Conservation (phyloP, 2,329 filamentous ascomycete species). For the Beauveria asiatica region DNA sequence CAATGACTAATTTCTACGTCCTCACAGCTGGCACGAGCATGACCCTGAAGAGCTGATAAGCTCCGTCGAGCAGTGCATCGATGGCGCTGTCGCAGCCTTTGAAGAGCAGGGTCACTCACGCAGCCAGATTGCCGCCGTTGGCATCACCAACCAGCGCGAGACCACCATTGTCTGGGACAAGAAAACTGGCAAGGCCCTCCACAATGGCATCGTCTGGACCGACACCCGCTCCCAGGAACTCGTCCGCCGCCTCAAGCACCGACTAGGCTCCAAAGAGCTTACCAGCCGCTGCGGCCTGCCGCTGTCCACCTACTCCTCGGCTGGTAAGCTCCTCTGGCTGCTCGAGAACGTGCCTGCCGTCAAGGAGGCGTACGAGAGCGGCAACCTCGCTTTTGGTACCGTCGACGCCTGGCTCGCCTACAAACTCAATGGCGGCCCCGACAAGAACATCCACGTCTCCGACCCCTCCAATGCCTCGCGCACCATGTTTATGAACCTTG, state of each 20-base stretch:
- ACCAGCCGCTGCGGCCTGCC: slow-evolving; percentile 64
- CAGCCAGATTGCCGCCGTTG: slow-evolving; percentile 63
- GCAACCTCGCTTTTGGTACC: slow-evolving; percentile 67
- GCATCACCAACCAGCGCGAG: slow-evolving; percentile 79
- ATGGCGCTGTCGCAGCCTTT: slow-evolving; percentile 62
- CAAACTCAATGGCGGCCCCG: slow-evolving; percentile 64
- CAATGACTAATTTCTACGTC: neutral
- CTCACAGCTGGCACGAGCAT: slow-evolving; percentile 71
- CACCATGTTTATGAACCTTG: slow-evolving; percentile 82
- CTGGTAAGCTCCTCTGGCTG: slow-evolving; percentile 71
- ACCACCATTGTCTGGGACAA: slow-evolving; percentile 75
- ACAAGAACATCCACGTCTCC: slow-evolving; percentile 60
- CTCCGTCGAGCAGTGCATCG: slow-evolving; percentile 68
- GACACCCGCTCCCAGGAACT: slow-evolving; percentile 68
- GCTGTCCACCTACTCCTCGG: slow-evolving; percentile 74
- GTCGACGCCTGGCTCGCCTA: slow-evolving; percentile 76
- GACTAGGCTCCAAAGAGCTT: slow-evolving; percentile 58
- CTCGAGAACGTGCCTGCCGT: slow-evolving; percentile 59
- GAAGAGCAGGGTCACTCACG: slow-evolving; percentile 56
- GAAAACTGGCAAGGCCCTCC: slow-evolving; percentile 64
- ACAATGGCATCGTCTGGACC: slow-evolving; percentile 80
- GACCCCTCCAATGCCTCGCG: slow-evolving; percentile 76
- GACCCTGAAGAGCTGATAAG: slow-evolving; percentile 66
- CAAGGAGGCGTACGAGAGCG: slow-evolving; percentile 61
- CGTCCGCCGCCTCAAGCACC: slow-evolving; percentile 62